Evolutionary conservation across 495 filamentous ascomycete species (phyloP), one percentile per base, ranked within the genome.

Genomic region (Penicillium pancosmium): DNA sequence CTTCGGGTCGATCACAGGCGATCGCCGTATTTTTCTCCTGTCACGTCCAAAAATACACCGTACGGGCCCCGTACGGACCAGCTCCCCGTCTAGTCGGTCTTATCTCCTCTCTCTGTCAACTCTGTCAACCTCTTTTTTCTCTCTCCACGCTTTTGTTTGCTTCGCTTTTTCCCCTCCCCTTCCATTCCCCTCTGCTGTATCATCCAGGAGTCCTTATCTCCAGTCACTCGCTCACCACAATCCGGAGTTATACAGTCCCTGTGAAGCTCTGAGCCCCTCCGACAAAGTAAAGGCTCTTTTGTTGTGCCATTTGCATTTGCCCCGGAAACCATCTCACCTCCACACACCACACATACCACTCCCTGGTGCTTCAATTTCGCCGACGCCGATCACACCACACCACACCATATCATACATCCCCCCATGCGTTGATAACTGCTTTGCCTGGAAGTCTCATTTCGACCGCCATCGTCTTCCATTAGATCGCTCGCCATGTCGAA

Each of bases 401-500:
- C 36, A 31, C 27, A 16, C 35, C 36, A 31, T 6, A 31, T 6
- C 27, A 31, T 9, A 31, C 27, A 31, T 33, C 35, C 50, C 51
- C 56, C 49, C 38, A 68, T 68, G 66, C 50, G 47, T 54, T 58
- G 54, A 52, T 55, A 40, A 55, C 16, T 25, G 35, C 21, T 25
- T 19, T 54, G 52, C 19, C 47, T 50, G 47, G 48, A 61, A 47
- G 50, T 57, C 31, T 46, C 50, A 56, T 54, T 41, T 52, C 21
- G 50, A 47, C 55, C 50, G 23, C 53, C 31, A 4, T 38, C 35
- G 8, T 52, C 27, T 25, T 33, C 60, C 33, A 41, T 40, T 15
- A 40, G 16, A 44, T 13, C 41, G 23, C 54, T 59, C 65, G 56
- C 64, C 73, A 94, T 87, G 82, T 89, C 91, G 79, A 84, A 88